phyloP scores from a whole-genome alignment of 495 filamentous ascomycete genomes.

The Aspergillus sparsus region DNA sequence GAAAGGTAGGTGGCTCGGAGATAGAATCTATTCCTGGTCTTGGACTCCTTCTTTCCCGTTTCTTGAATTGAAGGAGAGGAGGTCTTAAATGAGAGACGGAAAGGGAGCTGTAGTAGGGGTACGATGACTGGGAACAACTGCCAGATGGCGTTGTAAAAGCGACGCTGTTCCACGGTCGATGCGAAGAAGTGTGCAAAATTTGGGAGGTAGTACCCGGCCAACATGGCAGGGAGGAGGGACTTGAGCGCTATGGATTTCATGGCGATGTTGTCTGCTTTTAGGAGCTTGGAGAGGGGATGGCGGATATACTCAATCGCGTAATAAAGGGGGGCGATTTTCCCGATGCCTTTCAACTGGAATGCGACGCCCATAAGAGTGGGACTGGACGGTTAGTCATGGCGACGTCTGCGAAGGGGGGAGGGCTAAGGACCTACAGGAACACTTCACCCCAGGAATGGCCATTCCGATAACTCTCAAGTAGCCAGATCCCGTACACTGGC shows the following conservation, averaged over 20 bases:
- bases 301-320: conserved; percentile 20
- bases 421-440: conserved; percentile 14
- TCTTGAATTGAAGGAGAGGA: background rate
- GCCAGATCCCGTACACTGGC: conserved; percentile 23
- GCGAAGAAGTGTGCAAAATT: conserved; percentile 20
- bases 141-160: conserved; percentile 24
- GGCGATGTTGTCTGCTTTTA: conserved; percentile 3
- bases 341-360: conserved; percentile 23
- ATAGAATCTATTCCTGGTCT: background rate
- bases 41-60: background rate
- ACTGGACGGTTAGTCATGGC: conserved; percentile 4
- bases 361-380: conserved; percentile 17
- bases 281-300: conserved; percentile 4
- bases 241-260: conserved; percentile 1
- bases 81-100: background rate
- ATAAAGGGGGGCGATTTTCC: conserved; percentile 23
- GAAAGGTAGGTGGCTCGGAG: conserved; percentile 7
- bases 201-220: conserved; percentile 19
- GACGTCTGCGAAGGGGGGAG: background rate
- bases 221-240: conserved; percentile 13
- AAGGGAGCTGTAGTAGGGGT: conserved; percentile 18
- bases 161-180: conserved; percentile 12
- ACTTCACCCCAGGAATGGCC: conserved; percentile 2
- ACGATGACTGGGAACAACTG: conserved; percentile 27
- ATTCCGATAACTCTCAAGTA: conserved; percentile 27